Base-by-base conservation (phyloP, 805 yeast genomes). In the Yarrowia deformans region DNA sequence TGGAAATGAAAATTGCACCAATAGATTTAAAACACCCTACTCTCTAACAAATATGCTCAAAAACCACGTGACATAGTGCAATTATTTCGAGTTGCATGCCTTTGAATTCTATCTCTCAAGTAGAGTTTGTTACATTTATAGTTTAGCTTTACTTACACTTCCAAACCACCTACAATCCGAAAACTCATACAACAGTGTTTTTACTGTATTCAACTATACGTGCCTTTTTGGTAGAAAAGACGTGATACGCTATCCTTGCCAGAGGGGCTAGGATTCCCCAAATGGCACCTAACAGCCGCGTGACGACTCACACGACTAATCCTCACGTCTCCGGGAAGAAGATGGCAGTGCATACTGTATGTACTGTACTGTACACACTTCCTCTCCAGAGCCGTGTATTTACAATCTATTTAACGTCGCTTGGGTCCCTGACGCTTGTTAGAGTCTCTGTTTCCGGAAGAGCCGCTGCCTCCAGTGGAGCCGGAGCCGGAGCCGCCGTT, bases 401-500 rank as follows among this genome's bases (percentile, higher is more conserved):
- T 43, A 56, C 49, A 43, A n/a, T 56, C 64, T 56, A 56, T 42
- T 16, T 60, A 60, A 34, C 66, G 66, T 45, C 66, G 66, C 66
- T 60, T 60, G 66, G 66, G 18, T 14, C 66, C 66, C 66, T 60
- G 66, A 34, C 66, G 66, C 66, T 60, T 60, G 66, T 34, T 60
- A 45, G 66, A 60, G 66, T 60, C 66, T 35, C 66, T 60, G 66
- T 45, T 60, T 42, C 64, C 64, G 49, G 49, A 42, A 12, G 42
- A 46, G 19, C 64, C 50, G 12, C 32, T 8, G n/a, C 64, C 46
- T 32, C 32, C 39, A 40, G 23, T 40, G 37, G 35, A 49, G 8
- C 49, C 67, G 16, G 32, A 23, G 14, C 48, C 23, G 39, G 29
- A 13, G 12, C 67, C 45, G 34, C 34, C 8, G 37, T 34, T 18